Evolutionary conservation across 768 basidiomycete genomes (phyloP), one percentile per base, ranked within the genome.

Genomic region (Serendipita sp.): DNA sequence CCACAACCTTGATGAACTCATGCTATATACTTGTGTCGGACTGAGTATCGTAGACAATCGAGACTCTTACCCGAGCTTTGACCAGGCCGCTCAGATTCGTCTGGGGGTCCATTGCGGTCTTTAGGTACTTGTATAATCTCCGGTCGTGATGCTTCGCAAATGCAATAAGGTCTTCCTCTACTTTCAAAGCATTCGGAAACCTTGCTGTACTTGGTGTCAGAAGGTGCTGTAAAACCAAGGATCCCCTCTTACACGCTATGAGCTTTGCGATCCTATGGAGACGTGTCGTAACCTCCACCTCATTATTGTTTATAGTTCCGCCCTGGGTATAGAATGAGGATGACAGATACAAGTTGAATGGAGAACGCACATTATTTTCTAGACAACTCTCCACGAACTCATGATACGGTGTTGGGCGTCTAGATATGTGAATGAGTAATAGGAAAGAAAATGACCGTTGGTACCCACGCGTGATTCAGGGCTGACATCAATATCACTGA

Each of bases 81-180:
- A 87, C 77, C 7, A 94, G 77, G 3, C 79, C 78, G 73, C 88
- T 91, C 30, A 97, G 74, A 70, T 94, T 90, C 0, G 88, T 85
- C 69, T 92, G 86, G 0, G 87, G 78, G 72, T 96, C 92, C 77
- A 90, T 79, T 68, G 89, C 86, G 0, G 81, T 86, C 72, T 84
- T 87, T 45, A 93, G 77, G 10, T 93, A 77, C 73, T 87, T 92
- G 78, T 92, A 97, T 5, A 94, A 76, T 45, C 92, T 80, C 28
- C 79, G 79, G 71, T 95, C 92, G 72, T 98, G 97, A 47, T 86
- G 75, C 66, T 87, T 88, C 0, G 94, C 93, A 68, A 98, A 99
- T 0, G 80, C 73, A 13, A 82, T 76, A 18, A 99, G 73, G 71
- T 97, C 95, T 66, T 89, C 89, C 1, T 76, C 74, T 0, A 84